Evolutionary conservation across 225 moss, liverwort and hornwort genomes (phyloP).

Genomic region (Polytrichum commune): DNA sequence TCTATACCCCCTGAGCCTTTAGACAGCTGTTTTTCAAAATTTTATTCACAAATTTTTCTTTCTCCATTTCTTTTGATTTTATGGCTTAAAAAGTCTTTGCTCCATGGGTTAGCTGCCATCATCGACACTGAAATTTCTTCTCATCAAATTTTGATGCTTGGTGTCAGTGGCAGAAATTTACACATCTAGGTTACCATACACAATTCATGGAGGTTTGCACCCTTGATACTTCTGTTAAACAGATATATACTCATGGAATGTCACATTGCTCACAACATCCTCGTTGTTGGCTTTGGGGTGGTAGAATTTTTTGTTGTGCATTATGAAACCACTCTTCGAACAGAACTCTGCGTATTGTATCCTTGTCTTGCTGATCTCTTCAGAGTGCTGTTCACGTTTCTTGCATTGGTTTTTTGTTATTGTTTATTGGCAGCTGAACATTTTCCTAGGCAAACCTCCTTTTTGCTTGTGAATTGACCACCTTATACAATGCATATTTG

Average conservation of each 20-base stretch:
- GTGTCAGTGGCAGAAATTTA: not conserved
- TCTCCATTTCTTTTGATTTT: not conserved
- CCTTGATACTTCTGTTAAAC: slow-evolving; percentile 7
- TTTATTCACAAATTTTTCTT: slow-evolving; percentile 1
- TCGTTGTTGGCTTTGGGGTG: not conserved
- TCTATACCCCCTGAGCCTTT: not conserved
- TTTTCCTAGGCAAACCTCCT: too few relatives aligned
- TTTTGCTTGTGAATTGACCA: too few relatives aligned
- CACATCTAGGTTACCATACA: not conserved
- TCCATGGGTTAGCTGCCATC: not conserved
- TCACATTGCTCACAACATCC: not conserved
- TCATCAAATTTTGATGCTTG: too few relatives aligned
- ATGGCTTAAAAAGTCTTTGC: not conserved
- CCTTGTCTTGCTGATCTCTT: too few relatives aligned
- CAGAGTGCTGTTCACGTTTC: too few relatives aligned
- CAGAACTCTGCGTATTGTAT: too few relatives aligned
- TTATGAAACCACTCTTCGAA: slow-evolving; percentile 3
- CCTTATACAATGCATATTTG: too few relatives aligned
- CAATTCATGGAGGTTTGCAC: slow-evolving; percentile 7
- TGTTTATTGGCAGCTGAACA: too few relatives aligned
- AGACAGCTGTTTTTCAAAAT: not conserved
- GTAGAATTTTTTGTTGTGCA: slow-evolving; percentile 7
- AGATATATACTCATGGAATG: slow-evolving; percentile 4
- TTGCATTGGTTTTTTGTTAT: too few relatives aligned
- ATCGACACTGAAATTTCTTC: not conserved